phyloP scores from a whole-genome alignment of 768 basidiomycete species.

The Kwoniella dendrophila region DNA sequence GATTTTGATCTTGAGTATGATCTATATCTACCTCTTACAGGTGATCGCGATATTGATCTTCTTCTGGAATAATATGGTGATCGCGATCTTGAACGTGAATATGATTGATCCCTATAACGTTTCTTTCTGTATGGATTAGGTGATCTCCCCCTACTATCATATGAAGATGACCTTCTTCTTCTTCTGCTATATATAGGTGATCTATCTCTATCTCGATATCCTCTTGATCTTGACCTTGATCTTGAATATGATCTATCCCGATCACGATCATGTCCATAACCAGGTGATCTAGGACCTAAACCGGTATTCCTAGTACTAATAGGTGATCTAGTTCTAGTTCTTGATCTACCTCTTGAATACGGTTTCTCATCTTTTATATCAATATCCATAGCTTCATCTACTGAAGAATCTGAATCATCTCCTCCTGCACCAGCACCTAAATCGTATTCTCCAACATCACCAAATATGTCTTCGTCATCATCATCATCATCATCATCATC shows the following conservation, averaged over 20 bases:
- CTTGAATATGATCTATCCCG: constrained; percentile 9
- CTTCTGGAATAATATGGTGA: background rate
- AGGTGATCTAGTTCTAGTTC: constrained; percentile 26
- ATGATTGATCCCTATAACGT: too few relatives aligned
- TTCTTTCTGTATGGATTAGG: too few relatives aligned
- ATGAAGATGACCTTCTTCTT: too few relatives aligned
- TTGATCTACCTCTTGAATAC: constrained; percentile 14
- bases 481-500: too few relatives aligned
- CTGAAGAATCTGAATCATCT: constrained; percentile 60
- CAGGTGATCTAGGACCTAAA: constrained; percentile 16
- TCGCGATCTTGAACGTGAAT: constrained; percentile 12
- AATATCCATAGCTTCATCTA: constrained; percentile 34
- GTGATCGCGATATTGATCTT: constrained; percentile 8
- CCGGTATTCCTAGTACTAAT: constrained; percentile 3
- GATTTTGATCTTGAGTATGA: constrained; percentile 3
- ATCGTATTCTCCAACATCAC: constrained; percentile 78
- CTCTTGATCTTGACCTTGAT: constrained; percentile 16
- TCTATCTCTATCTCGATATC: too few relatives aligned
- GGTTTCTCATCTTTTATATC: background rate
- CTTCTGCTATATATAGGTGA: constrained; percentile 8
- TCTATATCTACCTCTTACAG: too few relatives aligned
- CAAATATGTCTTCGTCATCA: constrained; percentile 85
- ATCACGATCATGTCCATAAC: constrained; percentile 5
- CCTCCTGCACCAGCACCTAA: constrained; percentile 66
- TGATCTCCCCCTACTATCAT: too few relatives aligned